Percentiles rank a stretch among this genome's conserved stretches.
Conservation (phyloP, 2,329 filamentous ascomycete genomes). For the Cercospora janseana region DNA sequence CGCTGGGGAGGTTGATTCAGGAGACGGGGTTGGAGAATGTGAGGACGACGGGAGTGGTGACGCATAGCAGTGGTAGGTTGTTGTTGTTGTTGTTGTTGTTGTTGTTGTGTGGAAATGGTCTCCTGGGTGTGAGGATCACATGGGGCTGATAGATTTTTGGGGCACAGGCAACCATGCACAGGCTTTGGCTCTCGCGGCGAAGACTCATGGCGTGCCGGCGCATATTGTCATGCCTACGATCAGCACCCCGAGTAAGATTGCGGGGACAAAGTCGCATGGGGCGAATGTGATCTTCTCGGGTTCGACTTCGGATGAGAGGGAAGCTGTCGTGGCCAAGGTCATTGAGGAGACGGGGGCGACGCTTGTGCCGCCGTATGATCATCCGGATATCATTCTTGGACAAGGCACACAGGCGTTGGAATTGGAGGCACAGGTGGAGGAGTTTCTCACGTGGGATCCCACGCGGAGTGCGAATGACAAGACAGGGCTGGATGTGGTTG, state of each 20-base stretch:
- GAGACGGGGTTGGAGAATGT: constrained; percentile 59
- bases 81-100: neutral
- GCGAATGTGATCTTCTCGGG: constrained; percentile 79
- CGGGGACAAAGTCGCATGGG: constrained; percentile 74
- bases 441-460: constrained; percentile 44
- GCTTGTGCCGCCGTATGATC: constrained; percentile 86
- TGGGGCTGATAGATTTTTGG: neutral
- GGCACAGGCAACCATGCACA: constrained; percentile 87
- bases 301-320: constrained; percentile 74
- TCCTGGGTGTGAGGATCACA: neutral
- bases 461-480: constrained; percentile 1
- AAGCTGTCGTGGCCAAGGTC: constrained; percentile 70
- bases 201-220: constrained; percentile 68
- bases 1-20: constrained; percentile 67
- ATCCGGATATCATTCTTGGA: constrained; percentile 85
- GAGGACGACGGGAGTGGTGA: constrained; percentile 69
- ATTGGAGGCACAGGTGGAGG: constrained; percentile 68
- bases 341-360: constrained; percentile 70
- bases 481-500: constrained; percentile 52
- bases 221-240: constrained; percentile 93
- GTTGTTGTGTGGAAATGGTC: neutral
- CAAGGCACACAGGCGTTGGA: constrained; percentile 90
- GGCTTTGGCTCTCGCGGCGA: constrained; percentile 82
- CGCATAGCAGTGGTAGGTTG: constrained; percentile 75
- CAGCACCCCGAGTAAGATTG: constrained; percentile 80